phyloP scores from a whole-genome alignment of 2,329 filamentous ascomycete species.

The Blumeria hordei region DNA sequence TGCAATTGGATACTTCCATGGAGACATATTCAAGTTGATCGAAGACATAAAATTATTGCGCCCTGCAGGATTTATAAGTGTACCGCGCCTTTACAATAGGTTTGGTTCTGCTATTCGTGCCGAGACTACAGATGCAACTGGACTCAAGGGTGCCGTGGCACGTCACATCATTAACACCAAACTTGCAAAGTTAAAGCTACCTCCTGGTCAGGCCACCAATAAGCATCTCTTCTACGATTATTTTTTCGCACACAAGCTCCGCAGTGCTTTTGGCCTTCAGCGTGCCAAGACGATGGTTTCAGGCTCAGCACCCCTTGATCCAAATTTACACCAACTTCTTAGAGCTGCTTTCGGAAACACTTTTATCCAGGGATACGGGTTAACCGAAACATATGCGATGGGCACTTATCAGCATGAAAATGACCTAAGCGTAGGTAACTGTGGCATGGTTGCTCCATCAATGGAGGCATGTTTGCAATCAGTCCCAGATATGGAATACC shows the following conservation, averaged over 20 bases:
- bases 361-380: slow-evolving; percentile 71
- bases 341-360: slow-evolving; percentile 57
- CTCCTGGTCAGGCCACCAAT: slow-evolving; percentile 51
- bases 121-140: slow-evolving; percentile 53
- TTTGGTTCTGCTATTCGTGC: slow-evolving; percentile 66
- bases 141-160: slow-evolving; percentile 59
- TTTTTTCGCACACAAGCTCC: slow-evolving; percentile 78
- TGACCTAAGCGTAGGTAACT: slow-evolving; percentile 60
- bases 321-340: slow-evolving; percentile 68
- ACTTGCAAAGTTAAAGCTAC: slow-evolving; percentile 49
- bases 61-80: slow-evolving; percentile 65
- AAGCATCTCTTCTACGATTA: slow-evolving; percentile 57
- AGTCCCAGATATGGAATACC: slow-evolving; percentile 86
- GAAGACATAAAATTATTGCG: slow-evolving; percentile 77
- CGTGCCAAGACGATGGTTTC: slow-evolving; percentile 51
- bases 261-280: slow-evolving; percentile 59
- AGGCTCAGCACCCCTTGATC: slow-evolving; percentile 78
- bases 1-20: slow-evolving; percentile 78
- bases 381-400: slow-evolving; percentile 81
- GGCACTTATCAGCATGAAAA: slow-evolving; percentile 41
- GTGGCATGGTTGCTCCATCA: slow-evolving; percentile 44
- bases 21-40: slow-evolving; percentile 62
- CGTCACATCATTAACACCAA: slow-evolving; percentile 61
- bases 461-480: slow-evolving; percentile 62
- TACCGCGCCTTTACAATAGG: slow-evolving; percentile 76